phyloP scores from a whole-genome alignment of 768 basidiomycete species.

The Calocera viscosa region DNA sequence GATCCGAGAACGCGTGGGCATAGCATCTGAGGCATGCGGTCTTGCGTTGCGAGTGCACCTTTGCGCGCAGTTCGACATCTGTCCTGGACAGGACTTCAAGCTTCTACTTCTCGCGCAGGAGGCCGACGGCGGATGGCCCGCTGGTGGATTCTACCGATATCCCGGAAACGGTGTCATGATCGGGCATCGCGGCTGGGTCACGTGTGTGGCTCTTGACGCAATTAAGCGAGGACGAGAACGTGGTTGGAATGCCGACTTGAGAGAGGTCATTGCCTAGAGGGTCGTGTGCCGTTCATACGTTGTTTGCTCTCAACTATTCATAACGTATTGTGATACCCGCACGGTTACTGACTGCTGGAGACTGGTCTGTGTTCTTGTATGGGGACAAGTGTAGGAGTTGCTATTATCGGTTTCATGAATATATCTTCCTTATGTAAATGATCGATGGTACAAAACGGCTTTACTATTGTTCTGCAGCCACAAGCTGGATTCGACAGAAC shows the following conservation, averaged over 20 bases:
- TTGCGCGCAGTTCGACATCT: slow-evolving; percentile 21
- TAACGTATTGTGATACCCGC: too few species aligned
- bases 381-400: too few species aligned
- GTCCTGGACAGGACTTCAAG: slow-evolving; percentile 1
- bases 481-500: too few species aligned
- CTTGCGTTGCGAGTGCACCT: slow-evolving; percentile 45
- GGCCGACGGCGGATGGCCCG: not conserved
- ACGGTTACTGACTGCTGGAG: too few species aligned
- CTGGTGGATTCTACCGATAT: slow-evolving; percentile 8
- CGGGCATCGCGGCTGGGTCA: slow-evolving; percentile 2
- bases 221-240: not conserved
- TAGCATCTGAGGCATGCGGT: slow-evolving; percentile 40
- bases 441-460: too few species aligned
- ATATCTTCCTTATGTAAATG: too few species aligned
- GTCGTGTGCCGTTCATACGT: not conserved
- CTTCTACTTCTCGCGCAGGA: not conserved
- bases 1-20: slow-evolving; percentile 39
- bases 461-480: too few species aligned
- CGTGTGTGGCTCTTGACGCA: not conserved
- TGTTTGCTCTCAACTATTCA: not conserved
- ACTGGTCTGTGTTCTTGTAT: too few species aligned
- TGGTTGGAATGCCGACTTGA: slow-evolving; percentile 1
- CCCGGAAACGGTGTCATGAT: slow-evolving; percentile 4
- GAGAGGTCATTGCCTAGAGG: not conserved
- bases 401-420: too few species aligned